Percentiles rank a stretch among this genome's conserved stretches.
Evolutionary conservation across 2,329 filamentous ascomycete species (phyloP).

Genomic region (Aspergillus glaucus): DNA sequence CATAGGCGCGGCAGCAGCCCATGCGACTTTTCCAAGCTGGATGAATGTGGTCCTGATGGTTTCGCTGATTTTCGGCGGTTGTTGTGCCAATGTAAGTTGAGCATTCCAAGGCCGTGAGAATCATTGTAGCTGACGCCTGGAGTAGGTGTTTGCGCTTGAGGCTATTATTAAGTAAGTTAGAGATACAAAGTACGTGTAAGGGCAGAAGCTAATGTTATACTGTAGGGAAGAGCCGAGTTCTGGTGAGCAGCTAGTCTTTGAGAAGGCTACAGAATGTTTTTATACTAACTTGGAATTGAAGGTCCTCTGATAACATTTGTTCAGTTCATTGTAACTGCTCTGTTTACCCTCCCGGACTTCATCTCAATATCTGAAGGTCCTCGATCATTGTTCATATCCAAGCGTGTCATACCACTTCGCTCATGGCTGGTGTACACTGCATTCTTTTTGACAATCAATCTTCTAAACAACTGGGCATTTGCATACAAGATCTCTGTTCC

Average conservation of each 20-base stretch:
- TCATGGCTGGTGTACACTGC: conserved; percentile 85
- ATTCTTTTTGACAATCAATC: conserved; percentile 88
- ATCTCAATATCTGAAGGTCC: conserved; percentile 56
- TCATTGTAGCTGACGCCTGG: conserved; percentile 16
- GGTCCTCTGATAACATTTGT: conserved; percentile 83
- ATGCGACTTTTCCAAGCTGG: conserved; percentile 50
- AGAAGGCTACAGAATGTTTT: not conserved
- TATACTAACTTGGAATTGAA: conserved; percentile 26
- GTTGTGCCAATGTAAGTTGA: conserved; percentile 75
- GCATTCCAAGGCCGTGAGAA: conserved; percentile 1
- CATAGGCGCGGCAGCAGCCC: conserved; percentile 23
- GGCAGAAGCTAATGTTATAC: conserved; percentile 10
- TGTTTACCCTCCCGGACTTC: conserved; percentile 70
- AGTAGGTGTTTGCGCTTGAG: conserved; percentile 87
- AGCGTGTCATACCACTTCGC: conserved; percentile 71
- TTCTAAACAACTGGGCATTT: conserved; percentile 96
- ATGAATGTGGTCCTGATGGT: conserved; percentile 63
- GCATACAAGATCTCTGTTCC: conserved; percentile 95
- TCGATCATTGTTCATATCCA: conserved; percentile 65
- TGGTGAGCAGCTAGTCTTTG: conserved; percentile 47
- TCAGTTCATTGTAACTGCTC: conserved; percentile 76
- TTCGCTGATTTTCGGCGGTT: conserved; percentile 86
- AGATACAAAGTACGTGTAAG: not conserved
- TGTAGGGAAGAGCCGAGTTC: conserved; percentile 72
- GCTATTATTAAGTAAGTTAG: conserved; percentile 79